A percentile compares a stretch with the other conserved stretches of the same genome.
These are phyloP conservation scores for Hyaloscypha bicolor DNA, from an alignment of 495 filamentous ascomycete genomes.

Conservation along the genomic window DNA sequence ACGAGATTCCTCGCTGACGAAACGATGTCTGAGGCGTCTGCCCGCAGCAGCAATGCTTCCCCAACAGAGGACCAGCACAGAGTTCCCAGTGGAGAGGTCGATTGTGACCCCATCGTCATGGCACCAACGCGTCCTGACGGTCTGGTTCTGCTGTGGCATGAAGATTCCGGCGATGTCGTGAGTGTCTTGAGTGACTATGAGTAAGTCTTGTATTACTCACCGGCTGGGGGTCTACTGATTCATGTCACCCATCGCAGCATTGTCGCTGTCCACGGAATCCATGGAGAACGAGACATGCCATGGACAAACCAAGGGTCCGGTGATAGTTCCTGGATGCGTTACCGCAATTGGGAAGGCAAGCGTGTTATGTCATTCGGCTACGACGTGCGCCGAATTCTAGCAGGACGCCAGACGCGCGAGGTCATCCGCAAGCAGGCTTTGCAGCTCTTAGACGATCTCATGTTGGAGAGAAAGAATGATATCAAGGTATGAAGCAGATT, in stretches of 20 bases:
- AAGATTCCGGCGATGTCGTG: background rate
- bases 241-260: background rate
- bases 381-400: conserved; percentile 1
- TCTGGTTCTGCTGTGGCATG: conserved; percentile 4
- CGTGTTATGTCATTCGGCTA: conserved; percentile 7
- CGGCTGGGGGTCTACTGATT: background rate
- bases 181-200: conserved; percentile 1
- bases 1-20: no score
- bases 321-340: conserved; percentile 4
- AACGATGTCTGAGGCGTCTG: background rate
- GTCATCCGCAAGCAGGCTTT: conserved; percentile 11
- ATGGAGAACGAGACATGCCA: conserved; percentile 4
- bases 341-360: conserved; percentile 1
- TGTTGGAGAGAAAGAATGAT: conserved; percentile 9
- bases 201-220: background rate
- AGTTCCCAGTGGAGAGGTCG: background rate
- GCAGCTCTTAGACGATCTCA: conserved; percentile 14
- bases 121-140: background rate
- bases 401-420: background rate
- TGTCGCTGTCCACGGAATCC: background rate
- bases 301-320: background rate
- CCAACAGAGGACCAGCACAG: background rate
- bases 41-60: background rate
- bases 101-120: background rate
- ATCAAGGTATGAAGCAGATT: conserved; percentile 3